Percentiles rank a stretch among this genome's conserved stretches.
phyloP scores from a whole-genome alignment of 176 grass and related monocot genomes.

The Puccinellia tenuiflora region DNA sequence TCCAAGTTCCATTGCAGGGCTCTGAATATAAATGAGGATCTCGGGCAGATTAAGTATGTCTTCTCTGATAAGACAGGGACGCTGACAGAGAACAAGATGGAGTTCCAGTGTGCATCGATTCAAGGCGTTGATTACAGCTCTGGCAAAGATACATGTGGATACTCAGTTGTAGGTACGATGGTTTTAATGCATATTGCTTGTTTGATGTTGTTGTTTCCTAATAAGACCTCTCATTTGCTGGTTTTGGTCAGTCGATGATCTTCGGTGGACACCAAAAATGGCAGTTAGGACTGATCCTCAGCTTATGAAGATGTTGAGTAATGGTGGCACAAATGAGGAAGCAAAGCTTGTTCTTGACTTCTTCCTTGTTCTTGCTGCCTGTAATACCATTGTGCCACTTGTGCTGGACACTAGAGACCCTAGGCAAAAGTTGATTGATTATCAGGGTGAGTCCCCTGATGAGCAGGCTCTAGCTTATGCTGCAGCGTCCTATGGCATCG shows the following conservation, averaged over 20 bases:
- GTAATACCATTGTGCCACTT: constrained; percentile 83
- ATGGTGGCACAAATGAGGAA: constrained; percentile 38
- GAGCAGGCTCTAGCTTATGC: constrained; percentile 88
- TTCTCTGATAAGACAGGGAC: constrained; percentile 96
- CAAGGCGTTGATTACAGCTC: constrained; percentile 64
- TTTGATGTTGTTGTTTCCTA: constrained; percentile 6
- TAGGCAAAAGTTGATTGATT: constrained; percentile 70
- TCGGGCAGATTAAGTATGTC: constrained; percentile 86
- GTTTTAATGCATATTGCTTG: constrained; percentile 5
- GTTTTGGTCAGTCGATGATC: constrained; percentile 56
- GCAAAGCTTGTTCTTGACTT: constrained; percentile 48
- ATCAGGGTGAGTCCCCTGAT: constrained; percentile 89
- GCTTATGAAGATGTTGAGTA: constrained; percentile 46
- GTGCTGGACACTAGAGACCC: constrained; percentile 54
- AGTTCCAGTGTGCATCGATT: constrained; percentile 60
- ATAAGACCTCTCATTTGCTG: constrained; percentile 18
- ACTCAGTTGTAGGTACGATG: constrained; percentile 69
- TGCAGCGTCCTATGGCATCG: constrained; percentile 81
- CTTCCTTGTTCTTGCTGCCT: constrained; percentile 67
- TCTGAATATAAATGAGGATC: constrained; percentile 90
- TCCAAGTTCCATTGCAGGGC: constrained; percentile 78
- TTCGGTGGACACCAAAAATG: constrained; percentile 74
- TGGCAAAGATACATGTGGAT: constrained; percentile 26
- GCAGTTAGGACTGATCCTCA: constrained; percentile 52
- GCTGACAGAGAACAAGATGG: constrained; percentile 90